Conservation (phyloP, 108 stramenopile species). For the Cafeteria roenbergensis region DNA sequence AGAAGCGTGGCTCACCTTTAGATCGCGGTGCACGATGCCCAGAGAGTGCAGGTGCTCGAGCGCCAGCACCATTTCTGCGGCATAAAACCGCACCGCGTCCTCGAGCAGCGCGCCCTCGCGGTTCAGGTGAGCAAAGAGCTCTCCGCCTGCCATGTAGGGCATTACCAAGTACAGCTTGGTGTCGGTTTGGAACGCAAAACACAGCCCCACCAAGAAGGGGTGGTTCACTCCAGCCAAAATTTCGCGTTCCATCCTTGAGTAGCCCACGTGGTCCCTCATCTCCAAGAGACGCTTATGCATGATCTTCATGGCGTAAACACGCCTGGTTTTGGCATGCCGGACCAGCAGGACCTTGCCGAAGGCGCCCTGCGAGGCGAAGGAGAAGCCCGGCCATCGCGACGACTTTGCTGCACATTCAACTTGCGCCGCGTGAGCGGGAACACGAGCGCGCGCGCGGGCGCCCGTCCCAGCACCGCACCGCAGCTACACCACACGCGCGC, state of each 20-base stretch:
- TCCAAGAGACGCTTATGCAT: slow-evolving; percentile 1
- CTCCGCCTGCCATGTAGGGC: slow-evolving; percentile 88
- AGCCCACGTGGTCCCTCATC: not conserved
- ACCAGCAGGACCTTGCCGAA: slow-evolving; percentile 95
- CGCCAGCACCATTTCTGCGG: slow-evolving; percentile 10
- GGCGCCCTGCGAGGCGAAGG: too few relatives aligned
- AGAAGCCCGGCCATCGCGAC: too few relatives aligned
- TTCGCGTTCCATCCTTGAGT: not conserved
- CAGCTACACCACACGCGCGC: too few relatives aligned
- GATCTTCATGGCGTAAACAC: slow-evolving; percentile 33
- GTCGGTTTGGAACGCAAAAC: slow-evolving; percentile 25
- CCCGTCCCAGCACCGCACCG: too few relatives aligned
- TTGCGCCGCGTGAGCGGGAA: too few relatives aligned
- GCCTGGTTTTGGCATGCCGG: slow-evolving; percentile 1
- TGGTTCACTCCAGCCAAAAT: slow-evolving; percentile 16
- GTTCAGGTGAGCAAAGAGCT: slow-evolving; percentile 60
- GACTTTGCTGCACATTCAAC: too few relatives aligned
- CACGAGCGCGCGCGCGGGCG: too few relatives aligned
- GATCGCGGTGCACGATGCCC: slow-evolving; percentile 19
- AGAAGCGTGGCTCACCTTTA: slow-evolving; percentile 13
- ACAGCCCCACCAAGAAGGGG: slow-evolving; percentile 17
- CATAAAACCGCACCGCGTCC: slow-evolving; percentile 8
- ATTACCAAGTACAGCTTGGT: slow-evolving; percentile 50
- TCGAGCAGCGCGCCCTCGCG: slow-evolving; percentile 36
- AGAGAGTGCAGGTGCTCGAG: slow-evolving; percentile 7